Percentiles rank a stretch among this genome's conserved stretches.
Conservation (phyloP, 306 rosid species). For the Oxytropis ochrocephala region DNA sequence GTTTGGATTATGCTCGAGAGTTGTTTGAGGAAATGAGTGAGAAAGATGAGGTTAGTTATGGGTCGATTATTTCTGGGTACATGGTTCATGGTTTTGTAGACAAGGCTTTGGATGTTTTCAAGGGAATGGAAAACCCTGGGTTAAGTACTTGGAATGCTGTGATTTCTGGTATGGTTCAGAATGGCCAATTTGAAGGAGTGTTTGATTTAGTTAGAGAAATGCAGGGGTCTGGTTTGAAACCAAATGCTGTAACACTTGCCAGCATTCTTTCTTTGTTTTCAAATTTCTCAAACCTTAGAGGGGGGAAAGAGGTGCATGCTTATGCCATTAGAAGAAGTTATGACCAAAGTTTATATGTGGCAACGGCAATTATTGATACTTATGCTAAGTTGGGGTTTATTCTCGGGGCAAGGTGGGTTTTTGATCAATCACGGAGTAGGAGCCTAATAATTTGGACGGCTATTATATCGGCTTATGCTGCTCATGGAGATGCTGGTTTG, state of each 20-base stretch:
- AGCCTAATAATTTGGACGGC: slow-evolving; percentile 73
- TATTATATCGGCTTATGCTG: slow-evolving; percentile 73
- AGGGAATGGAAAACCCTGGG: slow-evolving; percentile 35
- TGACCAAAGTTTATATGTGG: slow-evolving; percentile 51
- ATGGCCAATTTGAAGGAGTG: slow-evolving; percentile 37
- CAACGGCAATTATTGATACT: slow-evolving; percentile 63
- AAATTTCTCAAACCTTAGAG: slow-evolving; percentile 50
- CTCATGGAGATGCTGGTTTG: slow-evolving; percentile 57
- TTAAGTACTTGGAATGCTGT: slow-evolving; percentile 69
- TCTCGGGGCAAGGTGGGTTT: slow-evolving; percentile 44
- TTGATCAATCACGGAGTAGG: slow-evolving; percentile 45
- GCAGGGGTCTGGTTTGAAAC: slow-evolving; percentile 50
- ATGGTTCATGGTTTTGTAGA: slow-evolving; percentile 67
- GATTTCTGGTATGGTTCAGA: slow-evolving; percentile 78
- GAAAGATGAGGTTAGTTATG: slow-evolving; percentile 67
- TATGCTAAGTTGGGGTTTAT: slow-evolving; percentile 74
- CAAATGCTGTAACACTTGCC: slow-evolving; percentile 64
- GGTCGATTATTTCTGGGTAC: slow-evolving; percentile 63
- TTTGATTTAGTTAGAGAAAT: slow-evolving; percentile 49
- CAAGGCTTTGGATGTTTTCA: slow-evolving; percentile 55
- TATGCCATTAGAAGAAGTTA: slow-evolving; percentile 53
- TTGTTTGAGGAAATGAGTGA: slow-evolving; percentile 60
- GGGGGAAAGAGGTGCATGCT: slow-evolving; percentile 73
- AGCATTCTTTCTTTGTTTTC: slow-evolving; percentile 63
- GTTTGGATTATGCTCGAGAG: slow-evolving; percentile 64